Base-by-base conservation (phyloP, 2,329 filamentous ascomycete genomes). In the Sporothrix inflata region DNA sequence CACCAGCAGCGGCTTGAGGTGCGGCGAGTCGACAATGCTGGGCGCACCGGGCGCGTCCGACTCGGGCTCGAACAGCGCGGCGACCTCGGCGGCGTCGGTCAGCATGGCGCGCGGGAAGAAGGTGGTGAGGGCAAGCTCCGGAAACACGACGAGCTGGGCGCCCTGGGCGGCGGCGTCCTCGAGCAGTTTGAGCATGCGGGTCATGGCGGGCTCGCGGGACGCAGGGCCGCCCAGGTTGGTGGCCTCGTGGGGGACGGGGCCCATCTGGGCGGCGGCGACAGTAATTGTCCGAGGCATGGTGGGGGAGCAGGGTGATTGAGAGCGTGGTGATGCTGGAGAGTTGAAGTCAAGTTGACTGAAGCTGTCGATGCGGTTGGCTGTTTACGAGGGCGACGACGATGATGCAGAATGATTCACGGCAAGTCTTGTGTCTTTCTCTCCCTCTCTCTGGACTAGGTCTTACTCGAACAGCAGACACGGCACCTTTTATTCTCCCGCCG, bases 101-200 rank as follows among this genome's bases (percentile, higher is more conserved):
- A 87, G 82, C 57, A 87, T 78, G 74, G 85, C 82, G 5, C 85
- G 82, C 0, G 86, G 86, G 76, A 88, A 88, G 81, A 89, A 88
- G 0, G 86, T 88, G 0, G 86, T 87, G 14, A 88, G 81, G 12
- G 86, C 83, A n/a, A 83, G 80, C 77, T 88, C 86, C 0, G 86
- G 86, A 74, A 84, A 88, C 40, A 88, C 82, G 11, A 88, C 82
- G 1, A 88, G 78, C 73, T 85, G 81, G 55, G 84, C 85, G 19
- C 81, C 81, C 71, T 84, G 77, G 2, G 78, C 71, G 0, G 83
- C 80, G 14, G 86, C 86, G 57, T 82, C 77, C 21, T 83, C 79
- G 30, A 89, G 82, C 38, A 88, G 82, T 24, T 78, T 78, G 74
- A 87, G 78, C 79, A 88, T 85, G 14, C 86, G 83, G 2, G 78